Conservation (phyloP, 139 green algal genomes). For the Trebouxia sp. region DNA sequence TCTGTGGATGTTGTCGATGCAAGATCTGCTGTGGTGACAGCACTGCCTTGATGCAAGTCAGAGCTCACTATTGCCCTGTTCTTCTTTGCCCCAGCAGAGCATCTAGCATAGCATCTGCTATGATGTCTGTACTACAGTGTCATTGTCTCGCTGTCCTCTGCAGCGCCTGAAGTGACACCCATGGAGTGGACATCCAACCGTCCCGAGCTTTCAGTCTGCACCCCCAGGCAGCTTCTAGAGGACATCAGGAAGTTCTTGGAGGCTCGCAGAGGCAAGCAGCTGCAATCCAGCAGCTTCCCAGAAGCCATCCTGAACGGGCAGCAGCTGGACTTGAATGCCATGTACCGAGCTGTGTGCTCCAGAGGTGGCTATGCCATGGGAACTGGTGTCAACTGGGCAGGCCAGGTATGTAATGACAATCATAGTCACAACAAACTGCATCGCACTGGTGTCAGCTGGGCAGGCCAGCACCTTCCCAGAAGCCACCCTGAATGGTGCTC, state of each 20-base stretch:
- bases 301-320: slow-evolving; percentile 73
- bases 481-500: too few relatives aligned
- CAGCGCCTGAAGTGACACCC: neutral
- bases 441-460: neutral
- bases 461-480: too few relatives aligned
- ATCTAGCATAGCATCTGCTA: too few relatives aligned
- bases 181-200: slow-evolving; percentile 31
- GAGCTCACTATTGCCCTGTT: too few relatives aligned
- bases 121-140: too few relatives aligned
- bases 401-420: slow-evolving; percentile 37
- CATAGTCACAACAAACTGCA: too few relatives aligned
- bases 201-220: slow-evolving; percentile 53
- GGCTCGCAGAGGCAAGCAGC: slow-evolving; percentile 26
- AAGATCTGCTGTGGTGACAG: too few relatives aligned
- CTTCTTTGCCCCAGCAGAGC: neutral
- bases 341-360: slow-evolving; percentile 63
- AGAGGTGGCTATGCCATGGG: slow-evolving; percentile 50
- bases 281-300: slow-evolving; percentile 57
- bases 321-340: slow-evolving; percentile 66
- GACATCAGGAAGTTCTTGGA: slow-evolving; percentile 67
- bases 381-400: slow-evolving; percentile 87
- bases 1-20: too few relatives aligned
- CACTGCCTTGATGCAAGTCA: too few relatives aligned
- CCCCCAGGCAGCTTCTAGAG: slow-evolving; percentile 57
- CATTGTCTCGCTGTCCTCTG: too few relatives aligned